Evolutionary conservation across 2,329 filamentous ascomycete species (phyloP).

Genomic region (Neonectria coccinea): DNA sequence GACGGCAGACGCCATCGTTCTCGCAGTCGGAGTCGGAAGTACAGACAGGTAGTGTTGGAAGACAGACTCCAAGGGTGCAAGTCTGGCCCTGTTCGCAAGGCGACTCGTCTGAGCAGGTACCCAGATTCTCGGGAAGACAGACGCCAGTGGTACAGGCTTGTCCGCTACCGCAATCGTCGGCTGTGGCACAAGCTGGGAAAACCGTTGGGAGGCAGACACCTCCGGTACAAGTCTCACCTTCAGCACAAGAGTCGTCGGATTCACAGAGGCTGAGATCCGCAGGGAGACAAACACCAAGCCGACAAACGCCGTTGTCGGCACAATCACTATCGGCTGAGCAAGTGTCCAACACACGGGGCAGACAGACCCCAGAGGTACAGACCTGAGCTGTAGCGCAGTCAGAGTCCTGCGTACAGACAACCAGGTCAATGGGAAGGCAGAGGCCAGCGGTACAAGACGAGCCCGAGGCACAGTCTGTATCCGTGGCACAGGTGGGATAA

Average conservation of each 20-base stretch:
- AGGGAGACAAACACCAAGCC: conserved; percentile 20
- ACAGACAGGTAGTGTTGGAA: conserved; percentile 17
- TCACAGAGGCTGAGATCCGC: neutral
- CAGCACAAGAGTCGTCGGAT: neutral
- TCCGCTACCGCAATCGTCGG: neutral
- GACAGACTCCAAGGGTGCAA: conserved; percentile 19
- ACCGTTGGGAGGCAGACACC: conserved; percentile 15
- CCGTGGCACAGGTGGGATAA: conserved; percentile 9
- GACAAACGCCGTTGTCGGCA: neutral
- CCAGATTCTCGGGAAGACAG: conserved; percentile 5
- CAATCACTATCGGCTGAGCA: conserved; percentile 17
- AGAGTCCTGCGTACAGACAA: neutral
- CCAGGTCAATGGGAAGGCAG: conserved; percentile 12
- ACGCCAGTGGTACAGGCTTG: conserved; percentile 7
- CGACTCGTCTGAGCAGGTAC: neutral
- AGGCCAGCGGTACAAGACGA: conserved; percentile 14
- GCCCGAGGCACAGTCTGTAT: conserved; percentile 12
- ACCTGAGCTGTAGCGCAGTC: conserved; percentile 8
- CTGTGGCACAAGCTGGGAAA: conserved; percentile 4
- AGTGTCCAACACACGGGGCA: conserved; percentile 10
- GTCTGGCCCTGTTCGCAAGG: neutral
- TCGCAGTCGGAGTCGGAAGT: conserved; percentile 7
- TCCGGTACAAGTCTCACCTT: conserved; percentile 14
- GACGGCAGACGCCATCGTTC: conserved; percentile 13
- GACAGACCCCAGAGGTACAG: conserved; percentile 15